Base-by-base conservation (phyloP, 768 basidiomycete genomes). In the Pisolithus microcarpus region DNA sequence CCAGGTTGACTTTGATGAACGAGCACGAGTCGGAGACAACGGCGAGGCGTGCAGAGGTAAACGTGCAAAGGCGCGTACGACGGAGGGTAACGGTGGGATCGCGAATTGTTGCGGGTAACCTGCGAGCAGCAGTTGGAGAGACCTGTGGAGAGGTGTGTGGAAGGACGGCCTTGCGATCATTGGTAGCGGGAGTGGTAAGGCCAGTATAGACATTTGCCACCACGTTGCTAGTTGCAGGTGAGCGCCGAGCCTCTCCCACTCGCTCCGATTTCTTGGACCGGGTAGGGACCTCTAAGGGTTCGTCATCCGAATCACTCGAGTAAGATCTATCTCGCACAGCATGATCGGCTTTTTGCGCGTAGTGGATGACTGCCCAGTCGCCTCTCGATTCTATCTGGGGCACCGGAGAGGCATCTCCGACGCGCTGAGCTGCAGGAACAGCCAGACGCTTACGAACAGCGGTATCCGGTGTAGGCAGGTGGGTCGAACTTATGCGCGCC, bases 381-480 rank as follows among this genome's bases (percentile, higher is more conserved):
- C 43, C 18, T 45, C 11, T 10, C 46, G 24, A 30, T 42, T n/a
- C 5, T n/a, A 6, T 26, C 4, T 19, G 51, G n/a, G 9, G 26
- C 21, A 48, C 48, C 28, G 30, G 28, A 2, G 39, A 49, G 23
- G 26, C 23, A 31, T 44, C 48, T 34, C 44, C 23, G 15, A 19
- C 42, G 26, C 18, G 24, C 24, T 50, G 53, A 24, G 43, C 26
- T 4, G 23, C 26, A 28, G 21, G 28, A 36, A 10, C 37, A 23
- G 34, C 11, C 5, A 11, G 13, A 34, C 53, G 55, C 44, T 54
- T 66, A 45, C 65, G 57, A 18, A 52, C 5, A 5, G 62, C 57
- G 23, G 57, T 28, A 7, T 46, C 53, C 15, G 64, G 64, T 21
- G 64, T 65, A 11, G 57, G 64, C n/a, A 65, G 36, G 30, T 46